Conservation (phyloP, 2,329 filamentous ascomycete species). For the Colletotrichum limetticola region DNA sequence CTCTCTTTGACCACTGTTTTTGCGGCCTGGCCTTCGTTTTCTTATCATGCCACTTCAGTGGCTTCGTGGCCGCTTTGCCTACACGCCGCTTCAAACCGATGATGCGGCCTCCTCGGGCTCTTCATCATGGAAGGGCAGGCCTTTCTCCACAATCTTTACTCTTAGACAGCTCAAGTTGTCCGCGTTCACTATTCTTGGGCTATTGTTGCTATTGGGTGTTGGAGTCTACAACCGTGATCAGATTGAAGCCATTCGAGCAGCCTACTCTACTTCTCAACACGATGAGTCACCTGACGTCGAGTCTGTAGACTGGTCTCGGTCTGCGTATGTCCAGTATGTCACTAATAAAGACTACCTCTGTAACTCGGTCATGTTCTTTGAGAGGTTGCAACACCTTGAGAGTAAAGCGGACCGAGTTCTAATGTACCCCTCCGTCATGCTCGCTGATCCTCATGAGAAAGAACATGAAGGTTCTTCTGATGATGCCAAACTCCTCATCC, state of each 20-base stretch:
- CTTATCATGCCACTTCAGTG: background rate
- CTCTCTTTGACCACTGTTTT: accelerated
- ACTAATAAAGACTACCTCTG: slow-evolving; percentile 59
- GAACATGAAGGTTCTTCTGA: slow-evolving; percentile 37
- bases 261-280: background rate
- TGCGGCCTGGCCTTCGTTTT: background rate
- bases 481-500: slow-evolving; percentile 49
- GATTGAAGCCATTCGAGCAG: background rate
- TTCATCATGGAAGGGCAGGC: background rate
- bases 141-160: background rate
- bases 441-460: slow-evolving; percentile 42
- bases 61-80: background rate
- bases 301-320: slow-evolving; percentile 51
- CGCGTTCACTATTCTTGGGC: background rate
- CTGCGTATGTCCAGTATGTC: slow-evolving; percentile 61
- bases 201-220: background rate
- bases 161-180: background rate
- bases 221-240: background rate
- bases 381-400: slow-evolving; percentile 51
- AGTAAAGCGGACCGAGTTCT: slow-evolving; percentile 57
- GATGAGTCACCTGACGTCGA: background rate
- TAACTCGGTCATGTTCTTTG: slow-evolving; percentile 63
- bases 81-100: background rate
- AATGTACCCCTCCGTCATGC: slow-evolving; percentile 56
- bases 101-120: background rate